These are phyloP conservation scores for Botryotinia narcissicola DNA, from an alignment of 2,329 filamentous ascomycete species.

Conservation along the genomic window DNA sequence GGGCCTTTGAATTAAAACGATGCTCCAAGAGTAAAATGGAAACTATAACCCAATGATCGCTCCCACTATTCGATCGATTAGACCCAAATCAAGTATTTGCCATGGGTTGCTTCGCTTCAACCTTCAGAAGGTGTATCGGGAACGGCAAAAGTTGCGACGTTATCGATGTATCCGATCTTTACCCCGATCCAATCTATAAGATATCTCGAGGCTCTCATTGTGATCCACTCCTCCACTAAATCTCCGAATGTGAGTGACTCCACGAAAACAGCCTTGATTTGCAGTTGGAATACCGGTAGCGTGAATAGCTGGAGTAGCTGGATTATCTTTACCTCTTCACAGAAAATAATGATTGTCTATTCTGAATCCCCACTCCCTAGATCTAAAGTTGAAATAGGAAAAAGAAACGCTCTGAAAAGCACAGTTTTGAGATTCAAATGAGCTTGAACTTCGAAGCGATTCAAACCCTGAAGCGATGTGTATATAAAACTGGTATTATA, in stretches of 20 bases:
- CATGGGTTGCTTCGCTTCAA: neutral
- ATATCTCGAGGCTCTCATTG: conserved; percentile 3
- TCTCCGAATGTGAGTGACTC: conserved; percentile 30
- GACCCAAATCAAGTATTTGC: neutral
- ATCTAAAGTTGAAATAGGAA: neutral
- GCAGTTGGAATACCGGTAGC: neutral
- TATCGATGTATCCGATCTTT: conserved; percentile 15
- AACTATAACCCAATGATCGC: conserved; percentile 19
- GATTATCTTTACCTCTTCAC: neutral
- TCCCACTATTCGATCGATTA: neutral
- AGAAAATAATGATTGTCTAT: neutral
- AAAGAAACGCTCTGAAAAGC: neutral
- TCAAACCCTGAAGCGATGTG: conserved; percentile 23
- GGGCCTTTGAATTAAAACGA: conserved; percentile 6
- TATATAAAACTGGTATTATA: conserved; percentile 33
- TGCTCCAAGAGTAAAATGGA: neutral
- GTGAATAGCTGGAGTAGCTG: neutral
- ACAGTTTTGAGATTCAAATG: neutral
- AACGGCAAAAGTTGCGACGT: conserved; percentile 17
- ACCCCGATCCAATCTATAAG: conserved; percentile 10
- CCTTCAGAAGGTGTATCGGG: neutral
- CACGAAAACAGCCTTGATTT: conserved; percentile 17
- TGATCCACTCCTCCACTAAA: conserved; percentile 28
- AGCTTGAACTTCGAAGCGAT: neutral
- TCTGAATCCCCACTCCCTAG: conserved; percentile 20